Conservation (phyloP, 148 eudicot genomes). For the Diospyros lotus region DNA sequence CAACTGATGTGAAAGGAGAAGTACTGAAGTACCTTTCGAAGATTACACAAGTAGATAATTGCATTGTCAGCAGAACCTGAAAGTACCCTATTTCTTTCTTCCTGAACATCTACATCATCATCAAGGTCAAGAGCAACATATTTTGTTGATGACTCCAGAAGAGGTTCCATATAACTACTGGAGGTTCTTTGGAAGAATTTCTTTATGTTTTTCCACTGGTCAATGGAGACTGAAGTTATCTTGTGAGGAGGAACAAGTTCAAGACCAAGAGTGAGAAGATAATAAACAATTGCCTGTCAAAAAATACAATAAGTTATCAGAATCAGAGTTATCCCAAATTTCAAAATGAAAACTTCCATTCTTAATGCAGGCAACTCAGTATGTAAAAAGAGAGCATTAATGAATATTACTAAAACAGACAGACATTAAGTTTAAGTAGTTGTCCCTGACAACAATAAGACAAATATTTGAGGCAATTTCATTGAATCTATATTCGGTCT, state of each 20-base stretch:
- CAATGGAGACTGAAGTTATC: conserved; percentile 23
- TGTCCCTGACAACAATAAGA: no score
- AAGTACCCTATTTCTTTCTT: conserved; percentile 79
- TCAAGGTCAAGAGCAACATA: conserved; percentile 38
- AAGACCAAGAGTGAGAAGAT: conserved; percentile 71
- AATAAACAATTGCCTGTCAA: conserved; percentile 64
- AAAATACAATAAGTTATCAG: conserved; percentile 1
- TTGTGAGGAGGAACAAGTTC: conserved; percentile 62
- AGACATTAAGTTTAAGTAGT: no score
- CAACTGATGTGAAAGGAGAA: neutral
- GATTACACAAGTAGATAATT: conserved; percentile 72
- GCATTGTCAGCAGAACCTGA: conserved; percentile 76
- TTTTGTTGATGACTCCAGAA: conserved; percentile 52
- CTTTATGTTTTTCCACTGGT: conserved; percentile 39
- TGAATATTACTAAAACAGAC: no score
- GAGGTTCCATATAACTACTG: conserved; percentile 52
- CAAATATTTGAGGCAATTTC: no score
- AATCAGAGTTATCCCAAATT: neutral
- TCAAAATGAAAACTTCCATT: neutral
- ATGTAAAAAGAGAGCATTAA: no score
- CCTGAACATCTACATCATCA: conserved; percentile 78
- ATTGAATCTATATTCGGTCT: no score
- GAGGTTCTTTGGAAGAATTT: conserved; percentile 23
- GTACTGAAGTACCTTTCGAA: conserved; percentile 58
- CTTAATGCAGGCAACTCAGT: neutral